Evolutionary conservation across 495 filamentous ascomycete species (phyloP).

Genomic region (Bacidia gigantensis): DNA sequence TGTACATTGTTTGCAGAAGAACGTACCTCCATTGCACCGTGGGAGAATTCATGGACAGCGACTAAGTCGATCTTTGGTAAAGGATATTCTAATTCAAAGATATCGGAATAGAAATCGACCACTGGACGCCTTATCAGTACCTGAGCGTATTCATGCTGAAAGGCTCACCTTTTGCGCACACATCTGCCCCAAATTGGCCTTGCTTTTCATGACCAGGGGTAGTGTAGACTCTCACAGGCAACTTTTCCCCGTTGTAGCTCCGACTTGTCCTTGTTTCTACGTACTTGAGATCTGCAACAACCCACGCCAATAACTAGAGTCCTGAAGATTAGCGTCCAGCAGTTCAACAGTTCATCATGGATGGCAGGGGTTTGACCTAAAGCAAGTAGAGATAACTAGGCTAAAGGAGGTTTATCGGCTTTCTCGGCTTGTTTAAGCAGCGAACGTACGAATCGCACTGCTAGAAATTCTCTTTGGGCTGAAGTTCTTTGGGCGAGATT

Average conservation of each 20-base stretch:
- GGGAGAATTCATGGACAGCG: conserved; percentile 89
- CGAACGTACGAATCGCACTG: too few relatives aligned
- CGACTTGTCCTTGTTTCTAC: conserved; percentile 78
- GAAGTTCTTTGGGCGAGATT: too few relatives aligned
- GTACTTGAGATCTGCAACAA: conserved; percentile 92
- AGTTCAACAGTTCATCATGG: too few relatives aligned
- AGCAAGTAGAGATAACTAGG: too few relatives aligned
- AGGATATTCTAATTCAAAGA: conserved; percentile 89
- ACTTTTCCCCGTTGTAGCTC: conserved; percentile 72
- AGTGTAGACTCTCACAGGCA: conserved; percentile 93
- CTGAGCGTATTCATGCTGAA: too few relatives aligned
- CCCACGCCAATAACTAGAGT: conserved; percentile 66
- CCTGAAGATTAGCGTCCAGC: conserved; percentile 21
- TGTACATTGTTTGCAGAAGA: conserved; percentile 3
- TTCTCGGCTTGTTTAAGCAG: too few relatives aligned
- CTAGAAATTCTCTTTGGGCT: neutral
- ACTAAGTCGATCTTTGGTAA: conserved; percentile 90
- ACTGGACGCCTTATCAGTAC: too few relatives aligned
- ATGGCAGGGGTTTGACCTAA: too few relatives aligned
- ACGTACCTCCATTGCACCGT: conserved; percentile 20
- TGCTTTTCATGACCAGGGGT: conserved; percentile 82
- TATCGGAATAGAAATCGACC: conserved; percentile 89
- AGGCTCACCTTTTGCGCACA: conserved; percentile 33
- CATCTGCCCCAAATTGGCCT: conserved; percentile 70
- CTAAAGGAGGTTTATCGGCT: too few relatives aligned